Base-by-base conservation (phyloP, 2,329 filamentous ascomycete genomes). In the Colletotrichum higginsianum region DNA sequence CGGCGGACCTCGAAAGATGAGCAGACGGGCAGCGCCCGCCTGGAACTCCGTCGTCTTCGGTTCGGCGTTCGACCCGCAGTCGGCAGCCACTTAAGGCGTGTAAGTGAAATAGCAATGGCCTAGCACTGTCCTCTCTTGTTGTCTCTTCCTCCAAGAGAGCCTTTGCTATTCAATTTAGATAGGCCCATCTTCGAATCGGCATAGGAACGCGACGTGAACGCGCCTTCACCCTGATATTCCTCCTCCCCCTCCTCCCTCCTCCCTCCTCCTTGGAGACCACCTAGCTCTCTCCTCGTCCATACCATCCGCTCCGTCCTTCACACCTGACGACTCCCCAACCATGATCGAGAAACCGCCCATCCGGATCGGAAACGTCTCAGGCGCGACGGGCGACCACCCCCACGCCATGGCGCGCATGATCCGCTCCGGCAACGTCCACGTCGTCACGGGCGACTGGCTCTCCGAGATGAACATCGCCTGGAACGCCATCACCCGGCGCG, bases 381-480 rank as follows among this genome's bases (percentile, higher is more conserved):
- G 79, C 57, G 79, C 79, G 11, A 80, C 79, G 21, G 79, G 79
- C 30, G 79, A 80, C 66, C 77, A 79, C 47, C 79, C 79, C 0
- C 77, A 79, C 49, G 79, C 79, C 30, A 81, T 80, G 79, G 73
- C 71, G 12, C 76, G 79, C 38, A 80, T 80, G 77, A 75, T 80
- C 8, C 74, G 75, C 42, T 76, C 77, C 4, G 79, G 77, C 8
- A 78, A 80, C 50, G 78, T 78, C 30, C 62, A 71, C n/a, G 79
- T 83, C 60, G 82, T 83, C 57, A 82, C 79, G 4, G 82, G 81
- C 21, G 81, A 83, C 75, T 83, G 81, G 77, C 78, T 83, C 26
- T 82, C 81, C n/a, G 82, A 83, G 74, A 84, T 85, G 75, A 90
- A 89, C 77, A 88, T 90, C 80, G 85, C 86, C 68, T 82, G 74